Base-by-base conservation (phyloP, 164 flowering plant genomes). In the Aristolochia californica region DNA sequence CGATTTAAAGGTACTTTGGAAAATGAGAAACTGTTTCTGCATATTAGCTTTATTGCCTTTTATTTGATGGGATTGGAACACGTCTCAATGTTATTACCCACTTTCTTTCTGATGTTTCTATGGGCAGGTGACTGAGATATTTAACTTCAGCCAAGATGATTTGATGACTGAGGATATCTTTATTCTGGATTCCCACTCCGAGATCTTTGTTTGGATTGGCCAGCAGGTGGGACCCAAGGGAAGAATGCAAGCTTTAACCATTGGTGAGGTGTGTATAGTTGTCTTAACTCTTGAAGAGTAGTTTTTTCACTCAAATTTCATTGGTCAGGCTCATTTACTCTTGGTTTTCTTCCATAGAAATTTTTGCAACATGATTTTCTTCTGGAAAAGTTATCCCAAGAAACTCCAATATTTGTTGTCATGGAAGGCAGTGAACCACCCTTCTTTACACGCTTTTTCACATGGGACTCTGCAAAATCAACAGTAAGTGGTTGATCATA, bases 141-240 rank as follows among this genome's bases (percentile, higher is more conserved):
- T 74, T 73, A 94, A 81, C 69, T 94, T 90, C 70, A 60, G 77
- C 58, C 99, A 94, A 68, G 99, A 94, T 63, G 99, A 94, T 80
- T 68, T 94, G 79, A 90, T 90, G 97, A 88, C 99, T 5, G 99
- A 94, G 78, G 99, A 94, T 74, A 75, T 83, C 58, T 90, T 79
- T 66, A 80, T 94, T 69, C 68, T 94, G 63, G 97, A 94, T 73
- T 84, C 87, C 71, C 93, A 83, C 65, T 83, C 93, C 0, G 96
- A 86, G 48, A 77, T 94, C 53, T 94, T 77, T 75, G 85, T 94
- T 27, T 94, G 99, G 99, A 77, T 94, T 43, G 99, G 99, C 52
- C 88, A 90, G 67, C 83, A 82, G 63, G 91, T 86, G 53, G 90
- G 83, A 30, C 47, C 87, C 51, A 87, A 84, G 71, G 77, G 47